These are phyloP conservation scores for Beauveria medogensis DNA, from an alignment of 2,329 filamentous ascomycete genomes.

Conservation along the genomic window DNA sequence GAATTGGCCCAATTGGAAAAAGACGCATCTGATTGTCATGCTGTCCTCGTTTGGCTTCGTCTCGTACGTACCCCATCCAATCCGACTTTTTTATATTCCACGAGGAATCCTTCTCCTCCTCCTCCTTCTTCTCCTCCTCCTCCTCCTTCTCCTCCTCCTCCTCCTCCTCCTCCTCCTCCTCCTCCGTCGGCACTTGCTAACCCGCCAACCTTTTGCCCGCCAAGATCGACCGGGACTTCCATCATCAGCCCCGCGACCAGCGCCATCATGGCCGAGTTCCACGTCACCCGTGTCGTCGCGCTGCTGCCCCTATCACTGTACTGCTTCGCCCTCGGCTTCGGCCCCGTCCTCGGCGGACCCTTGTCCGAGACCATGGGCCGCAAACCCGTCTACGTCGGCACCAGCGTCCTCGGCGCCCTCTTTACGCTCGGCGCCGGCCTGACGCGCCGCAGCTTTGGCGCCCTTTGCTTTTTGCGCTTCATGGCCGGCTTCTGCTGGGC, in stretches of 20 bases:
- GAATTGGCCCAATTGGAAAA: conserved; percentile 40
- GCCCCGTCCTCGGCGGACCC: conserved; percentile 51
- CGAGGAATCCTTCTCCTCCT: too few relatives aligned
- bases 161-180: too few relatives aligned
- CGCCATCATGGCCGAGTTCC: conserved; percentile 44
- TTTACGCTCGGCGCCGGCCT: conserved; percentile 50
- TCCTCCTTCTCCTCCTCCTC: too few relatives aligned
- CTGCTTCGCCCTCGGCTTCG: conserved; percentile 50
- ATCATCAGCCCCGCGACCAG: conserved; percentile 41
- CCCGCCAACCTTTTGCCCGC: neutral
- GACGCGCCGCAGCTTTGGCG: conserved; percentile 37
- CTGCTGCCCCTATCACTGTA: conserved; percentile 54
- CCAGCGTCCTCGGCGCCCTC: conserved; percentile 39
- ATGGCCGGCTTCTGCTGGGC: conserved; percentile 44
- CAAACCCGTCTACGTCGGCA: conserved; percentile 40
- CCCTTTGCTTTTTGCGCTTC: conserved; percentile 47
- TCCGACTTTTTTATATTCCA: too few relatives aligned
- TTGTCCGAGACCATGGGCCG: conserved; percentile 52
- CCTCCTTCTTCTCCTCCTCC: too few relatives aligned
- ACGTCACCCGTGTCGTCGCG: conserved; percentile 44
- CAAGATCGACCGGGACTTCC: conserved; percentile 44
- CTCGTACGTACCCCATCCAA: conserved; percentile 29
- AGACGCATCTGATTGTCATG: conserved; percentile 31
- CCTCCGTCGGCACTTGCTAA: too few relatives aligned
- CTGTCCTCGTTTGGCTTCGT: conserved; percentile 32